Base-by-base conservation (phyloP, 495 filamentous ascomycete species). In the Cryomyces minteri region DNA sequence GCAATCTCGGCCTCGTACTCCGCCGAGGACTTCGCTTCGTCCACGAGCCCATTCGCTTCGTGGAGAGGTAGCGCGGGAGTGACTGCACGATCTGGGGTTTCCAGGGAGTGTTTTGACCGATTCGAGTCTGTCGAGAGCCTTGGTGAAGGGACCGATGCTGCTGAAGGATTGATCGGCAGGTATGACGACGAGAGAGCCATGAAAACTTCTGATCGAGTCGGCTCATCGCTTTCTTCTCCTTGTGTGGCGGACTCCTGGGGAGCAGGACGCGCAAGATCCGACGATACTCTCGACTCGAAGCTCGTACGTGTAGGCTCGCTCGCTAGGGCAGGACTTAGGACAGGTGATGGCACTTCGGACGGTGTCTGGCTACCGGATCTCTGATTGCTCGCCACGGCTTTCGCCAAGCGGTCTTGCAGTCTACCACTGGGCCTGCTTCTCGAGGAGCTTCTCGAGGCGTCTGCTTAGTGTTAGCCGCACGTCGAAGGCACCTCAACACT, bases 351-450 rank as follows among this genome's bases (percentile, higher is more conserved):
- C 32, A 48, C n/a, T 9, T 57, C 56, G 11, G 54, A 53, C 37
- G 55, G 52, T 33, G 40, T 41, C 46, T 51, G 45, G 14, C 51
- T 51, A 48, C 33, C 53, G 30, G 46, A 47, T 48, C 39, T 54
- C 8, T 33, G 48, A 31, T 41, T 43, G 45, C 58, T 51, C 49
- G 55, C 72, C 55, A 80, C 63, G 9, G 79, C 78, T 36, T 72
- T 72, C 33, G 86, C 88, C 5, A 95, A 67, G 31, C 84, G 76
- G 62, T 94, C 87, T 58, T 94, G 87, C 34, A 95, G 70, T 9
- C 83, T 73, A 49, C 84, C 81, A 67, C 80, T 88, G 44, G 73
- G 56, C 46, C 67, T 62, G 44, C 46, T 71, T 46, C 64, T 67
- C 36, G 69, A 59, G 4, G 57, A 51, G 25, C 28, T 50, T 32